Conservation (phyloP, 2,329 filamentous ascomycete genomes). For the Alternaria consortialis region DNA sequence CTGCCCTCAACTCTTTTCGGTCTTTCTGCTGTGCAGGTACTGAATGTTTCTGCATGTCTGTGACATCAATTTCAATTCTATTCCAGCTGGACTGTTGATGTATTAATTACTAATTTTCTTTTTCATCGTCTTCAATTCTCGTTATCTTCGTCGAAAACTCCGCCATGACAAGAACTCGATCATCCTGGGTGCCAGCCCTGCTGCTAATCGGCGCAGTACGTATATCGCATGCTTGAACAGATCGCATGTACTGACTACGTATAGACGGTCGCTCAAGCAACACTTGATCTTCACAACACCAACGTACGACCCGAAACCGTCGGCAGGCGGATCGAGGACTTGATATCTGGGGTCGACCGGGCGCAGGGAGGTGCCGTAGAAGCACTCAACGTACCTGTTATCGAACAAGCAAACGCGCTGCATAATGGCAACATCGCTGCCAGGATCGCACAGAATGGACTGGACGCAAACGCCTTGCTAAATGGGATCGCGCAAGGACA, state of each 20-base stretch:
- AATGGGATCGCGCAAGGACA: constrained; percentile 24
- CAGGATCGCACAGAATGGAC: constrained; percentile 25
- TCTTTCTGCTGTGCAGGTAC: constrained; percentile 48
- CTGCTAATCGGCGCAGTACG: constrained; percentile 45
- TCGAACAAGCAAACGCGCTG: constrained; percentile 17
- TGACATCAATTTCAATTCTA: constrained; percentile 32
- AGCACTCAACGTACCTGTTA: constrained; percentile 20
- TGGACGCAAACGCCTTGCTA: constrained; percentile 33
- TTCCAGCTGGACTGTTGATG: constrained; percentile 50
- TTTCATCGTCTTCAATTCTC: not conserved
- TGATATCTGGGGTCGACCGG: constrained; percentile 35
- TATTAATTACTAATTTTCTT: constrained; percentile 42
- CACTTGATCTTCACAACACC: constrained; percentile 35
- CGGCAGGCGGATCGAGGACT: constrained; percentile 37
- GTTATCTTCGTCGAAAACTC: not conserved
- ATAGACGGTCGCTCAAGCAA: constrained; percentile 38
- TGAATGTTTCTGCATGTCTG: constrained; percentile 48
- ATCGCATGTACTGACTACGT: constrained; percentile 25
- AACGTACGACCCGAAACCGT: constrained; percentile 33
- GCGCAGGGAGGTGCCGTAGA: constrained; percentile 18
- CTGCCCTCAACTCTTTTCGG: constrained; percentile 34
- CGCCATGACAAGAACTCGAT: constrained; percentile 44
- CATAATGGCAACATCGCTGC: constrained; percentile 20
- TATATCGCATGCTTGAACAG: not conserved
- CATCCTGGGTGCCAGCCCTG: constrained; percentile 35